Evolutionary conservation across 768 basidiomycete genomes (phyloP).

Genomic region (Lepiota brunneoincarnata): DNA sequence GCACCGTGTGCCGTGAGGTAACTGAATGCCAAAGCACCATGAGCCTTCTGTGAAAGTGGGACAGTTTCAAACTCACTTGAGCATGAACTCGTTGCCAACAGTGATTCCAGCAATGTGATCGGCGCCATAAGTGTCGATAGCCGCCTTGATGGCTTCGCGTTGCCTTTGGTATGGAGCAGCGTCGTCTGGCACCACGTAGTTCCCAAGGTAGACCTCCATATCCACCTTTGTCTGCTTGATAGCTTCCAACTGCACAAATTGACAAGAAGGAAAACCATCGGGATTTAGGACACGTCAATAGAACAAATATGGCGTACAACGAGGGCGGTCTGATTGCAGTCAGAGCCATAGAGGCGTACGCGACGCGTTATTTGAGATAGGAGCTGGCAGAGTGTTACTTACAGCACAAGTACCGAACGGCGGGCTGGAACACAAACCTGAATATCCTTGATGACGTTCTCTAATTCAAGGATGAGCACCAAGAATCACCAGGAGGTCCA

Average conservation of each 20-base stretch:
- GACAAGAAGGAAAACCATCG: not conserved
- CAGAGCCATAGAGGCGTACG: conserved; percentile 81
- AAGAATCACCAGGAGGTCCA: not conserved
- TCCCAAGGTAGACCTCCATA: conserved; percentile 75
- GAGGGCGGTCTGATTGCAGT: conserved; percentile 79
- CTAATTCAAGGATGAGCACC: conserved; percentile 26
- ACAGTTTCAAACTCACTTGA: conserved; percentile 48
- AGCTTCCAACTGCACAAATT: conserved; percentile 63
- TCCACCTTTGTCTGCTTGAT: conserved; percentile 87
- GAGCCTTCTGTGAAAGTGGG: not conserved
- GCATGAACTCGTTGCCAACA: conserved; percentile 91
- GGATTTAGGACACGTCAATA: no score
- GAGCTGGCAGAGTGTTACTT: conserved; percentile 39
- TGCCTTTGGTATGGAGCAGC: conserved; percentile 69
- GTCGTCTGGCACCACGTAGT: conserved; percentile 60
- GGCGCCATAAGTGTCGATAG: conserved; percentile 74
- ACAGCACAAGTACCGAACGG: conserved; percentile 10
- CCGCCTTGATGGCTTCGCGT: conserved; percentile 57
- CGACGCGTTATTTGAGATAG: conserved; percentile 83
- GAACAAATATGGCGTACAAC: conserved; percentile 43
- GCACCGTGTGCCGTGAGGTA: conserved; percentile 50
- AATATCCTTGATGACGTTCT: conserved; percentile 63
- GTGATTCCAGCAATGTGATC: conserved; percentile 77
- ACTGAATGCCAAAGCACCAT: conserved; percentile 30
- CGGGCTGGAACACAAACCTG: conserved; percentile 40